A percentile compares a stretch with the other conserved stretches of the same genome.
These are phyloP conservation scores for Neodidymelliopsis sp. DNA, from an alignment of 2,329 filamentous ascomycete genomes.

Conservation along the genomic window DNA sequence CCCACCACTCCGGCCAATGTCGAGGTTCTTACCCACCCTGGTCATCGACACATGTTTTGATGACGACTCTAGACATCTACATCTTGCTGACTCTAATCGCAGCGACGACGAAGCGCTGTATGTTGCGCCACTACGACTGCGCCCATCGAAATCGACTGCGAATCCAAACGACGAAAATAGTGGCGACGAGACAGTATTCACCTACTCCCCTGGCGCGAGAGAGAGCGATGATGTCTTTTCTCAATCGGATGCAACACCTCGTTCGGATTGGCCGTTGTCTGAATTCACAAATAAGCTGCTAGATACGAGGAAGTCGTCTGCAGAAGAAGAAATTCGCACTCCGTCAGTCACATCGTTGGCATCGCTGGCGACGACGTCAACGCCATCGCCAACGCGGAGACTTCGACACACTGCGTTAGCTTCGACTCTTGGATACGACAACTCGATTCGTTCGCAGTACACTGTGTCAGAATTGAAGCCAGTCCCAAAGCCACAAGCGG, in stretches of 20 bases:
- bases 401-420: constrained; percentile 9
- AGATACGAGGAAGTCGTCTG: neutral
- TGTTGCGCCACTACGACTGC: neutral
- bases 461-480: neutral
- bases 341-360: neutral
- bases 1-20: neutral
- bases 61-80: too few species aligned
- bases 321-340: neutral
- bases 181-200: constrained; percentile 1
- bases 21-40: constrained; percentile 2
- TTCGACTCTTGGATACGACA: neutral
- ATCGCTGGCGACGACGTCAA: neutral
- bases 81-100: too few species aligned
- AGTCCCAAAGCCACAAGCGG: too few species aligned
- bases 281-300: neutral
- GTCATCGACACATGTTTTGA: neutral
- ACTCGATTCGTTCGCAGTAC: constrained; percentile 1
- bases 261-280: neutral
- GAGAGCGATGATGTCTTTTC: constrained; percentile 9
- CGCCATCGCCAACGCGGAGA: neutral
- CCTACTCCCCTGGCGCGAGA: neutral
- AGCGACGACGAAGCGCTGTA: neutral
- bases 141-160: neutral
- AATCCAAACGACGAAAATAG: neutral
- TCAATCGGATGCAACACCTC: neutral